Conservation (phyloP, 2,329 filamentous ascomycete species). For the Cordyceps javanica region DNA sequence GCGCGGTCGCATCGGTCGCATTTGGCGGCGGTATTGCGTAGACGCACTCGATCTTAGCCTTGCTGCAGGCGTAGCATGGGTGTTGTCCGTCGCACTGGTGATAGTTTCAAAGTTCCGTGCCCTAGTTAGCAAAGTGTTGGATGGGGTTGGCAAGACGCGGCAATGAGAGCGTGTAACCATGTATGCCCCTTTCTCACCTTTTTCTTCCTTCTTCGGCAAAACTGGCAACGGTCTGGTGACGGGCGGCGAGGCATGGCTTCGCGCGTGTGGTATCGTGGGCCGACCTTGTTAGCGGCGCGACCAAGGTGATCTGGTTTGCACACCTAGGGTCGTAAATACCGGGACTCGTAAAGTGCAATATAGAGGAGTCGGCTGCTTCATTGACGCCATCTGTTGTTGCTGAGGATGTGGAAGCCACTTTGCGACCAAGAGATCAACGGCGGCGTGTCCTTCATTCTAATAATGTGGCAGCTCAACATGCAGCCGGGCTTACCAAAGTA, state of each 20-base stretch:
- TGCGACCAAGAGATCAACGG: no score
- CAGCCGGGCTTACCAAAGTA: no score
- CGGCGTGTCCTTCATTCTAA: no score
- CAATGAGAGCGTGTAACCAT: no score
- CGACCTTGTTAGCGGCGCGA: background rate
- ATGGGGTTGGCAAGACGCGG: no score
- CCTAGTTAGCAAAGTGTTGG: background rate
- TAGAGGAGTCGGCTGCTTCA: background rate
- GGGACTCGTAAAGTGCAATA: background rate
- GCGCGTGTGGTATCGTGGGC: background rate
- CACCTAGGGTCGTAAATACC: background rate
- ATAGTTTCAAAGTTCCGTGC: background rate
- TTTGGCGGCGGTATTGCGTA: background rate
- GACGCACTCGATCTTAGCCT: background rate
- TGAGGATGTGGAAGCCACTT: background rate
- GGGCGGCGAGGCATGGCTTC: background rate
- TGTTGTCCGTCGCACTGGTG: background rate
- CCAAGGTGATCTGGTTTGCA: background rate
- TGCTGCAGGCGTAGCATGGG: background rate
- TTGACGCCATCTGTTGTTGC: background rate
- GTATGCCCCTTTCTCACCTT: background rate
- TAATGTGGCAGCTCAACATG: no score
- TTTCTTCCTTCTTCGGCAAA: constrained; percentile 3
- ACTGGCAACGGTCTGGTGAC: background rate
- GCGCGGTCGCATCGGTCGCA: background rate